Evolutionary conservation across 2,329 filamentous ascomycete species (phyloP).

Genomic region (Didymosphaeria variabile): DNA sequence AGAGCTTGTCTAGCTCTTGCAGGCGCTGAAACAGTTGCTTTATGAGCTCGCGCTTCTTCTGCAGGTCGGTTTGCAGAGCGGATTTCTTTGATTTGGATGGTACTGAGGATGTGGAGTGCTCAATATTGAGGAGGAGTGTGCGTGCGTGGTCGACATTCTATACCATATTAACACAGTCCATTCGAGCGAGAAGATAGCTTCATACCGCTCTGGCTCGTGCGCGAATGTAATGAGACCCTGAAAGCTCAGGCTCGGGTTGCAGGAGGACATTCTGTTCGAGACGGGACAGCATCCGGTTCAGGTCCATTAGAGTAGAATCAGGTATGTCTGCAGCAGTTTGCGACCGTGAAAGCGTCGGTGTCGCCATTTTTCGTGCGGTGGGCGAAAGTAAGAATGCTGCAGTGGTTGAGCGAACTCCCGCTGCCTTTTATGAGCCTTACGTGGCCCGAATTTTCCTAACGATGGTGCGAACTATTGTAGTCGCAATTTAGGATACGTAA

Average conservation of each 20-base stretch:
- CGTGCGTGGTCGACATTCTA: slow-evolving; percentile 79
- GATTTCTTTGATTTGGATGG: slow-evolving; percentile 60
- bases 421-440: no score
- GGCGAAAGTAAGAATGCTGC: no score
- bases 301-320: slow-evolving; percentile 54
- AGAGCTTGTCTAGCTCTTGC: slow-evolving; percentile 72
- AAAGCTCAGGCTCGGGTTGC: slow-evolving; percentile 66
- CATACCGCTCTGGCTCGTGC: slow-evolving; percentile 65
- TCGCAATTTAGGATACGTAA: neutral
- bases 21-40: slow-evolving; percentile 73
- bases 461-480: no score
- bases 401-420: no score
- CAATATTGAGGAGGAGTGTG: slow-evolving; percentile 72
- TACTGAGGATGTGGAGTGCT: slow-evolving; percentile 69
- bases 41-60: slow-evolving; percentile 70
- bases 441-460: no score
- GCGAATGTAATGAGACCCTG: slow-evolving; percentile 71
- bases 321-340: slow-evolving; percentile 35
- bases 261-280: slow-evolving; percentile 72
- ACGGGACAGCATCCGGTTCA: slow-evolving; percentile 71
- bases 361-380: slow-evolving; percentile 24
- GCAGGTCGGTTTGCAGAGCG: slow-evolving; percentile 70
- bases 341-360: slow-evolving; percentile 19
- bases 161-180: slow-evolving; percentile 12
- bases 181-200: slow-evolving; percentile 12